Conservation (phyloP, 768 basidiomycete species). For the Sporobolomyces phaffii region DNA sequence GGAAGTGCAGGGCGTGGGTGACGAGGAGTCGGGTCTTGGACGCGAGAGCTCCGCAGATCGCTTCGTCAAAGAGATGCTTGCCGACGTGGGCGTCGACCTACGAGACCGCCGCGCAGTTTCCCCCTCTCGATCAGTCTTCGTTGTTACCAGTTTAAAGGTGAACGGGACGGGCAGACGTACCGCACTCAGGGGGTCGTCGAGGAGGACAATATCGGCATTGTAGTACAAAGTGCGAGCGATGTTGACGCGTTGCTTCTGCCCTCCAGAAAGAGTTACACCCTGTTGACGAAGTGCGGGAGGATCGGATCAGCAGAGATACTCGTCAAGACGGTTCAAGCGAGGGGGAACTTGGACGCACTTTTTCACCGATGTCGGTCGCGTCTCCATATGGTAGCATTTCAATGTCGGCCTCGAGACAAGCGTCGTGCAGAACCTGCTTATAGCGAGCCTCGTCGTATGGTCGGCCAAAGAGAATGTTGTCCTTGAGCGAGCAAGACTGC, state of each 20-base stretch:
- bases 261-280: conserved; percentile 75
- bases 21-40: conserved; percentile 81
- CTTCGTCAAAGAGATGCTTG: conserved; percentile 75
- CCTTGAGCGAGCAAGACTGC: conserved; percentile 52
- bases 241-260: conserved; percentile 72
- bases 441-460: conserved; percentile 66
- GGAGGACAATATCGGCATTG: conserved; percentile 65
- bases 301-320: no score
- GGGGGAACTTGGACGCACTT: no score
- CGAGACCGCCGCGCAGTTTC: no score
- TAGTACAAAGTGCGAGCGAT: conserved; percentile 83
- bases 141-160: no score
- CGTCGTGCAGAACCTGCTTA: conserved; percentile 24
- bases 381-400: conserved; percentile 35
- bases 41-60: conserved; percentile 59
- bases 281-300: no score
- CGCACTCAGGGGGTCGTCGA: conserved; percentile 64
- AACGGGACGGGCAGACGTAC: background rate
- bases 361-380: conserved; percentile 60
- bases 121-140: no score
- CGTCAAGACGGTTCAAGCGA: no score
- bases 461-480: conserved; percentile 82
- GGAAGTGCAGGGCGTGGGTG: conserved; percentile 86
- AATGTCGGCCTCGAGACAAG: conserved; percentile 36
- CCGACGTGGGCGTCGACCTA: conserved; percentile 83